A percentile compares a stretch with the other conserved stretches of the same genome.
These are phyloP conservation scores for Geotrichum cucujoidarum DNA, from an alignment of 1,139 yeast species.

Conservation along the genomic window DNA sequence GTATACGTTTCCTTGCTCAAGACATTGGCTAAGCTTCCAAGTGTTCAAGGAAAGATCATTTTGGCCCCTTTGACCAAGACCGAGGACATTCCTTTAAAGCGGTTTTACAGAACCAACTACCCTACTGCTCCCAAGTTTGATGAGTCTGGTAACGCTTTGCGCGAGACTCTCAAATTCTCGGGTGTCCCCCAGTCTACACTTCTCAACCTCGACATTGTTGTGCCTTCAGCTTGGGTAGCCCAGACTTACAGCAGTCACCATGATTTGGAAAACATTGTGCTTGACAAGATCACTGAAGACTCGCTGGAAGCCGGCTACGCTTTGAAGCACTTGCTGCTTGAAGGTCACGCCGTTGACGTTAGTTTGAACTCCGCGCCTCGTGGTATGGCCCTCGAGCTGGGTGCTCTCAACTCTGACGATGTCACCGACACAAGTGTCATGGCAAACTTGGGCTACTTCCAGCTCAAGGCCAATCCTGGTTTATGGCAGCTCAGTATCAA, in stretches of 20 bases:
- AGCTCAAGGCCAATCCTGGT: conserved; percentile 67
- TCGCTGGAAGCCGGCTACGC: conserved; percentile 43
- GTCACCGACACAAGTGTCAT: conserved; percentile 58
- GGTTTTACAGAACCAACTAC: conserved; percentile 54
- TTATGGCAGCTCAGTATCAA: conserved; percentile 49
- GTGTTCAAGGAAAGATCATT: conserved; percentile 46
- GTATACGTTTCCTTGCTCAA: conserved; percentile 49
- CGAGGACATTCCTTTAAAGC: conserved; percentile 46
- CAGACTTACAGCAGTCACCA: conserved; percentile 13
- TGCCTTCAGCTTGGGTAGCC: conserved; percentile 64
- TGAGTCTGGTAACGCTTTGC: conserved; percentile 22
- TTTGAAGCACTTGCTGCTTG: conserved; percentile 52
- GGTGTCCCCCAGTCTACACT: conserved; percentile 47
- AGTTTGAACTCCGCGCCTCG: conserved; percentile 42
- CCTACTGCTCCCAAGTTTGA: conserved; percentile 44
- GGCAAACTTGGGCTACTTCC: conserved; percentile 73
- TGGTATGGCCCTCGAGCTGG: conserved; percentile 49
- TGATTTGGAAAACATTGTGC: conserved; percentile 16
- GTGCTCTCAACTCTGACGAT: conserved; percentile 24
- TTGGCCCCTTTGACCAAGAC: conserved; percentile 53
- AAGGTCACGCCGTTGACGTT: conserved; percentile 62
- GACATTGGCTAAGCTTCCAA: conserved; percentile 40
- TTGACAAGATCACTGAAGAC: conserved; percentile 33
- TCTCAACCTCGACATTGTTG: conserved; percentile 56
- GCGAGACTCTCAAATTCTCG: conserved; percentile 28